Evolutionary conservation across 179 eudicot species (phyloP), one percentile per base, ranked within the genome.

Genomic region (Spergularia azorica): DNA sequence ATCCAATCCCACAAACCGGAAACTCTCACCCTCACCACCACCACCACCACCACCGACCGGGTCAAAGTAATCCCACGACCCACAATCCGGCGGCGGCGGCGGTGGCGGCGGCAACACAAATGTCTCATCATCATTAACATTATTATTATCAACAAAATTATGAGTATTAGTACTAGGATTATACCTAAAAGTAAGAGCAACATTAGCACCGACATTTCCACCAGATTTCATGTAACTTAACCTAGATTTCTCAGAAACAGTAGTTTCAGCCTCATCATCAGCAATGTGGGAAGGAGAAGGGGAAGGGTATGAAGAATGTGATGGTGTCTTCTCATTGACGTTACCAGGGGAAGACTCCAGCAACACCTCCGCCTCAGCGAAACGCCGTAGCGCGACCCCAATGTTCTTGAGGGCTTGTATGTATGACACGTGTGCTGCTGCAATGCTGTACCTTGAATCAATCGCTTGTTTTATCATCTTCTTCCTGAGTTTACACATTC

Each of bases 381-480:
- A 95, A 48, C 92, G 88, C 41, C 89, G 79, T 32, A 95, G 87
- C 18, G 95, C 83, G 76, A 84, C 55, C 70, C 98, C 98, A 12
- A 93, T 84, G 86, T 81, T 87, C 38, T 79, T 79, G 2, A 91
- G 87, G 10, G 97, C 90, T 58, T 89, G 86, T 64, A 81, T 83
- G 81, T 95, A 95, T 4, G 97, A 84, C 55, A 95, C 79, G 76
- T 95, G 97, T 6, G 97, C 86, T n/a, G 97, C 98, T 11, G 97
- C 97, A 52, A 91, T 79, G 56, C 84, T 88, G 54, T 84, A 91
- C 82, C 97, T 87, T 63, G 97, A 88, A 76, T 95, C 90, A 26
- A 93, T 87, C 5, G 95, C 92, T 86, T 86, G 86, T 72, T 93
- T 90, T 46, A 93, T 89, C 71, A 91, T 80, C 32, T 79, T 82